These are phyloP conservation scores for Blastobotrys elegans DNA, from an alignment of 1,139 yeast species.

Conservation along the genomic window DNA sequence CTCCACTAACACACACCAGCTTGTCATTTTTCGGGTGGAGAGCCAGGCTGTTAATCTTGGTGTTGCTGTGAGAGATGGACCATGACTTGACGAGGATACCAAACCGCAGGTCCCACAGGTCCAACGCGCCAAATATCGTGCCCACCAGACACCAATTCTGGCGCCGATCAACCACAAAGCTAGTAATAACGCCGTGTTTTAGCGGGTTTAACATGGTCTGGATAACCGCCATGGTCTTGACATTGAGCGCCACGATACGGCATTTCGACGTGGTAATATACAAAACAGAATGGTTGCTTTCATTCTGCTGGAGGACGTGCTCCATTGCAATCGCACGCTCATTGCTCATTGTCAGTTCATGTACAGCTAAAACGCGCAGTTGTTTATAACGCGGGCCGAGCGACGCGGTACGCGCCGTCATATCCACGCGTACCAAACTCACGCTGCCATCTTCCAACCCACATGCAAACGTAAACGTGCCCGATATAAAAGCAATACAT, in stretches of 20 bases:
- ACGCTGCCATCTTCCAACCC: slow-evolving; percentile 62
- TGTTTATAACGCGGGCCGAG: slow-evolving; percentile 15
- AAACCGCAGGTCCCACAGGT: slow-evolving; percentile 80
- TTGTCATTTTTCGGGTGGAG: slow-evolving; percentile 41
- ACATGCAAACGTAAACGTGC: slow-evolving; percentile 63
- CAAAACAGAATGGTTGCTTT: slow-evolving; percentile 14
- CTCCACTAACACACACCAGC: slow-evolving; percentile 59
- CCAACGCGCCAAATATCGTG: slow-evolving; percentile 65
- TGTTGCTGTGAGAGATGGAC: slow-evolving; percentile 40
- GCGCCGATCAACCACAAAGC: slow-evolving; percentile 53
- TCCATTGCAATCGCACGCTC: slow-evolving; percentile 46
- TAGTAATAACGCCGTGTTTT: slow-evolving; percentile 59
- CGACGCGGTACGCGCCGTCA: slow-evolving; percentile 21
- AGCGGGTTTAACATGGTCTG: slow-evolving; percentile 50
- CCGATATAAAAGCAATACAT: slow-evolving; percentile 45
- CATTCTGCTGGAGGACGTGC: neutral
- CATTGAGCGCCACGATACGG: slow-evolving; percentile 51
- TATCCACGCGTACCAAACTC: slow-evolving; percentile 53
- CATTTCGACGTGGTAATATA: slow-evolving; percentile 52
- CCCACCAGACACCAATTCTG: slow-evolving; percentile 68
- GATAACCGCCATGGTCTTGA: slow-evolving; percentile 50
- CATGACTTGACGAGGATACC: slow-evolving; percentile 55
- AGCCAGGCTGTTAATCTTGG: slow-evolving; percentile 45
- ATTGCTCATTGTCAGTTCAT: slow-evolving; percentile 13
- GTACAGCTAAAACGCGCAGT: slow-evolving; percentile 4